Evolutionary conservation across 768 basidiomycete genomes (phyloP), one percentile per base, ranked within the genome.

Genomic region (Asterophora lycoperdoides): DNA sequence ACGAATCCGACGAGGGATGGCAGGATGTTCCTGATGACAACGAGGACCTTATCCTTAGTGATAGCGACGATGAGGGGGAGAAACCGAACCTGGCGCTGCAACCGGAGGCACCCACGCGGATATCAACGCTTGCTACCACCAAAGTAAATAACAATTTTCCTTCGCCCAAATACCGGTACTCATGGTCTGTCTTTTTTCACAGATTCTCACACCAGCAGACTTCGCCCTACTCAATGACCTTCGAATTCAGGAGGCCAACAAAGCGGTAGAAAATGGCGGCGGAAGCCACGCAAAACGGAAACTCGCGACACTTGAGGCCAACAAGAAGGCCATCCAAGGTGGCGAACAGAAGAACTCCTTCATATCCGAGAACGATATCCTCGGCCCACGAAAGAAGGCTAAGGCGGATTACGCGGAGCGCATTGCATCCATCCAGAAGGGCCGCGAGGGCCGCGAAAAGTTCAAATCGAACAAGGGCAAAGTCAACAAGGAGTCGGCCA

Each of bases 171-270:
- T 41, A 26, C 35, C 41, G 17, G 19, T n/a, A n/a, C 36, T 38
- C 35, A 36, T 20, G 28, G 9, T 50, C n/a, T n/a, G n/a, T 23
- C 8, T 23, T 23, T 23, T 23, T 23, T n/a, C n/a, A n/a, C 56
- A 96, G 93, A 98, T 99, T 59, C 80, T 99, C 36, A 98, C 96
- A 0, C 96, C 96, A 0, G 93, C 93, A 23, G 96, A 99, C 66
- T 99, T 97, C 62, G 89, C 89, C 0, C 67, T 96, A 44, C 75
- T 98, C 44, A 89, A 90, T 60, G 91, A 96, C 57, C 81, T 98
- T 15, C 84, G 86, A 2, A 76, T 91, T 42, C 77, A 91, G 68
- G 89, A 86, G 0, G 89, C 89, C 14, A 70, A 76, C 13, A 77
- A 81, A 49, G 82, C 81, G 0, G 83, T 88, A 5, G 82, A 90